These are phyloP conservation scores for Hyaloscypha finlandica DNA, from an alignment of 495 filamentous ascomycete species.

Conservation along the genomic window DNA sequence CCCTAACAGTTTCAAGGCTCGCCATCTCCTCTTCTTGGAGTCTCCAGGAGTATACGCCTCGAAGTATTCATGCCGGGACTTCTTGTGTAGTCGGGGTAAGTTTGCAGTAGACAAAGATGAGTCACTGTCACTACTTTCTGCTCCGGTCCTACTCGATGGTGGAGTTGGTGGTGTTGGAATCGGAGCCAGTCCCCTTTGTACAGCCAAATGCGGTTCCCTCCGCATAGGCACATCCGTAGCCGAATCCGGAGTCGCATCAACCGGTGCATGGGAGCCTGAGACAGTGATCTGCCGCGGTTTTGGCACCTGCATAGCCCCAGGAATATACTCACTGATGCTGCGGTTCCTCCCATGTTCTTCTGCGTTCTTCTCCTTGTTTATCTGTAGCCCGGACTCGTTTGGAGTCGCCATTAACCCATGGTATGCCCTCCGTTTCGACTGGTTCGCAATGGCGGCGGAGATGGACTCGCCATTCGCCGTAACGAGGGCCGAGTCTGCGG, in stretches of 20 bases:
- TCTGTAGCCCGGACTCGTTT: slow-evolving; percentile 24
- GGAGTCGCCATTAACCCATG: slow-evolving; percentile 32
- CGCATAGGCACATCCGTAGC: slow-evolving; percentile 58
- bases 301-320: slow-evolving; percentile 64
- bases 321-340: slow-evolving; percentile 85
- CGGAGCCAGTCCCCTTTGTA: slow-evolving; percentile 69
- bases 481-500: slow-evolving; percentile 44
- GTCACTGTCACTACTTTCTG: slow-evolving; percentile 39
- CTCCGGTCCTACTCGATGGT: slow-evolving; percentile 58
- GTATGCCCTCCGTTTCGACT: slow-evolving; percentile 54
- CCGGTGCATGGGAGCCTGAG: slow-evolving; percentile 55
- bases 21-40: slow-evolving; percentile 63
- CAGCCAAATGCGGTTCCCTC: slow-evolving; percentile 78
- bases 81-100: slow-evolving; percentile 32
- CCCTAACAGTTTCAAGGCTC: slow-evolving; percentile 76
- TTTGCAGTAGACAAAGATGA: slow-evolving; percentile 36
- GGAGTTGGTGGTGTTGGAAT: slow-evolving; percentile 71
- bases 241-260: slow-evolving; percentile 45
- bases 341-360: slow-evolving; percentile 61
- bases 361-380: slow-evolving; percentile 41
- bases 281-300: slow-evolving; percentile 72
- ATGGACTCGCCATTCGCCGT: slow-evolving; percentile 54
- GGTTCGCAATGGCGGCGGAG: slow-evolving; percentile 46
- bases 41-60: slow-evolving; percentile 60
- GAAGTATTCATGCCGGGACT: slow-evolving; percentile 55